phyloP scores from a whole-genome alignment of 805 yeast species.

The Saccharomycopsis fodiens region DNA sequence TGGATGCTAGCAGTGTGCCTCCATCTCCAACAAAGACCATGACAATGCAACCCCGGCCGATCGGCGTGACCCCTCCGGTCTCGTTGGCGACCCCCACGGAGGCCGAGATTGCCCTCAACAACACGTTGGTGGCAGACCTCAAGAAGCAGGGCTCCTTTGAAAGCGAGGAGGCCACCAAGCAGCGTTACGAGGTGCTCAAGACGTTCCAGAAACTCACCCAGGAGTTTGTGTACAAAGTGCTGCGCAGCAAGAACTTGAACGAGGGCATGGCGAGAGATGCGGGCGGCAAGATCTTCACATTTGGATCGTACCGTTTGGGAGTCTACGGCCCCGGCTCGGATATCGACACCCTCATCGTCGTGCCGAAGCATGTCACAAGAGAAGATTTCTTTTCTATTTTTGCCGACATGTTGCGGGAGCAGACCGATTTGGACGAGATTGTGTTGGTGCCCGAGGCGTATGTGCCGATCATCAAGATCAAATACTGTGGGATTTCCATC shows the following conservation, averaged over 20 bases:
- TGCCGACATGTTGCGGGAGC: slow-evolving; percentile 54
- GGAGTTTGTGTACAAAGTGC: slow-evolving; percentile 78
- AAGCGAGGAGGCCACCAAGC: slow-evolving; percentile 72
- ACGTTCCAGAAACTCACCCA: slow-evolving; percentile 65
- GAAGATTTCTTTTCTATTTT: slow-evolving; percentile 86
- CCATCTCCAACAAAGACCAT: too few relatives aligned
- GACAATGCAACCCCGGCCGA: too few relatives aligned
- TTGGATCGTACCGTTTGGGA: slow-evolving; percentile 89
- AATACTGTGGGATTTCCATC: slow-evolving; percentile 84
- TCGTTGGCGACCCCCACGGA: slow-evolving; percentile 81
- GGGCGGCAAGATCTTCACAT: slow-evolving; percentile 96
- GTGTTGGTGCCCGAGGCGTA: slow-evolving; percentile 94
- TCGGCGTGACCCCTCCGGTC: slow-evolving; percentile 78
- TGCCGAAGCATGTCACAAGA: slow-evolving; percentile 89
- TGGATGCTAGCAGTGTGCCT: too few relatives aligned
- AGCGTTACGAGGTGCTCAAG: slow-evolving; percentile 67
- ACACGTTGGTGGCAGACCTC: slow-evolving; percentile 66
- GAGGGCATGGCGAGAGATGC: slow-evolving; percentile 98
- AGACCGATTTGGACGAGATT: slow-evolving; percentile 84
- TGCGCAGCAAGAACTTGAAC: slow-evolving; percentile 79
- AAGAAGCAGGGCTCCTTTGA: slow-evolving; percentile 85
- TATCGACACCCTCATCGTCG: slow-evolving; percentile 94
- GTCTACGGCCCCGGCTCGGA: slow-evolving; percentile 98
- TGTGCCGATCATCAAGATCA: slow-evolving; percentile 92
- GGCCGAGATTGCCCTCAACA: slow-evolving; percentile 70